These are phyloP conservation scores for Neoboletus magnificus DNA, from an alignment of 768 basidiomycete species.

Conservation along the genomic window DNA sequence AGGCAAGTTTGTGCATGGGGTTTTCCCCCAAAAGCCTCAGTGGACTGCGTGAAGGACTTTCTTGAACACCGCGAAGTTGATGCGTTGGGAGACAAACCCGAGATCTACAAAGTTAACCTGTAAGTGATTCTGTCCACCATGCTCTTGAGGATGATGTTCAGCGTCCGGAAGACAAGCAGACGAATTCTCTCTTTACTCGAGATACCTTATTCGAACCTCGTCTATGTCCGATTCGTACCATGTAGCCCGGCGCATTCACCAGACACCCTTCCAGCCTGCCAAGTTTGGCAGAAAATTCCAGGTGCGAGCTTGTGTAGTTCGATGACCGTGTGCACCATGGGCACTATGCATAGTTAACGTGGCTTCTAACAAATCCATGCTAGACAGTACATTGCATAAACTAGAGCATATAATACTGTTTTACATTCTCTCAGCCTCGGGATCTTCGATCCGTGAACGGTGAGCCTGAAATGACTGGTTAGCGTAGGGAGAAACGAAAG, in stretches of 20 bases:
- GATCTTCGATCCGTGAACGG: constrained; percentile 59
- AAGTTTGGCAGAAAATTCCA: constrained; percentile 37
- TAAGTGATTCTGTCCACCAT: constrained; percentile 31
- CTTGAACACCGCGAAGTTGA: constrained; percentile 47
- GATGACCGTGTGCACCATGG: constrained; percentile 31
- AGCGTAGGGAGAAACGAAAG: constrained; percentile 2
- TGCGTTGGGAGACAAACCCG: constrained; percentile 37
- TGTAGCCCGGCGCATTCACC: constrained; percentile 60
- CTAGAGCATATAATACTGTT: constrained; percentile 22
- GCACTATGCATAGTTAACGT: constrained; percentile 13
- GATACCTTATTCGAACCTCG: constrained; percentile 52
- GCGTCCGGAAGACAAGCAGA: constrained; percentile 30
- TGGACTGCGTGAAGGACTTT: constrained; percentile 35
- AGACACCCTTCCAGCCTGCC: constrained; percentile 45
- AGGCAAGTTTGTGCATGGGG: constrained; percentile 60
- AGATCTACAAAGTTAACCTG: constrained; percentile 49
- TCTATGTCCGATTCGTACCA: constrained; percentile 67
- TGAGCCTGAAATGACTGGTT: constrained; percentile 41
- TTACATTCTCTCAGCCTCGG: constrained; percentile 71
- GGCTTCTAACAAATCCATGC: constrained; percentile 15
- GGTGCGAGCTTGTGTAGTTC: constrained; percentile 48
- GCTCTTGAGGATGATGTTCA: constrained; percentile 2
- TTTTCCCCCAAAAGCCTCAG: constrained; percentile 47
- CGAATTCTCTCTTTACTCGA: constrained; percentile 45
- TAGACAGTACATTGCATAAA: constrained; percentile 15